phyloP scores from a whole-genome alignment of 768 basidiomycete species.

The Boletus insuetus region DNA sequence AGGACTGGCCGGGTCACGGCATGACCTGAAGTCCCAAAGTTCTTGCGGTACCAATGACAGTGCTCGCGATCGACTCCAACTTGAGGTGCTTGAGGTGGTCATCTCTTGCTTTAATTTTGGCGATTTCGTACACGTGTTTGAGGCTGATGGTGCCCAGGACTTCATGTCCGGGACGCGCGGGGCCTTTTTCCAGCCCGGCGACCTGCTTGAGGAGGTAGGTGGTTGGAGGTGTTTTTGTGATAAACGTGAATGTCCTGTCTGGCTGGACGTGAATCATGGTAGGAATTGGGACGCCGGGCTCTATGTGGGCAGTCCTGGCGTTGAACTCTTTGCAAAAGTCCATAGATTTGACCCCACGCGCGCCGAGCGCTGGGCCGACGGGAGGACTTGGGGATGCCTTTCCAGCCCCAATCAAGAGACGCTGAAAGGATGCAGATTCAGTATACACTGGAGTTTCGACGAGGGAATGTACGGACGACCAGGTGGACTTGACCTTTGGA shows the following conservation, averaged over 20 bases:
- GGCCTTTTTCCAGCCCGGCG: slow-evolving; percentile 87
- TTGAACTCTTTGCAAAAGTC: slow-evolving; percentile 99
- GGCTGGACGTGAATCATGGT: slow-evolving; percentile 93
- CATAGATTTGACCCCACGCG: slow-evolving; percentile 98
- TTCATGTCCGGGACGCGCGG: slow-evolving; percentile 78
- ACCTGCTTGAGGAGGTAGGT: slow-evolving; percentile 90
- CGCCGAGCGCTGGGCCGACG: slow-evolving; percentile 95
- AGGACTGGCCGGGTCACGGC: slow-evolving; percentile 49
- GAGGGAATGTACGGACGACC: slow-evolving; percentile 53
- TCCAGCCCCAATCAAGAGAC: slow-evolving; percentile 85
- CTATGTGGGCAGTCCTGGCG: slow-evolving; percentile 88
- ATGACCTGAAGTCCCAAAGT: slow-evolving; percentile 90
- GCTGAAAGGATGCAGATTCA: slow-evolving; percentile 42
- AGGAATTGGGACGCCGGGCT: slow-evolving; percentile 82
- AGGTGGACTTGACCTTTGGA: slow-evolving; percentile 72
- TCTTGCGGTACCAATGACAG: slow-evolving; percentile 84
- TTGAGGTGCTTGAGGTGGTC: slow-evolving; percentile 84
- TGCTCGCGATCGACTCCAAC: slow-evolving; percentile 84
- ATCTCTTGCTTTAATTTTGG: slow-evolving; percentile 93
- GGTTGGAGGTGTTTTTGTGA: slow-evolving; percentile 88
- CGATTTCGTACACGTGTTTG: slow-evolving; percentile 98
- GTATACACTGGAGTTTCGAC: neutral
- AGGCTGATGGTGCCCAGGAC: slow-evolving; percentile 79
- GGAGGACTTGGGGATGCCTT: slow-evolving; percentile 96
- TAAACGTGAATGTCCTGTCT: slow-evolving; percentile 92